These are phyloP conservation scores for carrot (Daucus carota) DNA, from an alignment of 129 eudicot species.

Conservation along the genomic window DNA sequence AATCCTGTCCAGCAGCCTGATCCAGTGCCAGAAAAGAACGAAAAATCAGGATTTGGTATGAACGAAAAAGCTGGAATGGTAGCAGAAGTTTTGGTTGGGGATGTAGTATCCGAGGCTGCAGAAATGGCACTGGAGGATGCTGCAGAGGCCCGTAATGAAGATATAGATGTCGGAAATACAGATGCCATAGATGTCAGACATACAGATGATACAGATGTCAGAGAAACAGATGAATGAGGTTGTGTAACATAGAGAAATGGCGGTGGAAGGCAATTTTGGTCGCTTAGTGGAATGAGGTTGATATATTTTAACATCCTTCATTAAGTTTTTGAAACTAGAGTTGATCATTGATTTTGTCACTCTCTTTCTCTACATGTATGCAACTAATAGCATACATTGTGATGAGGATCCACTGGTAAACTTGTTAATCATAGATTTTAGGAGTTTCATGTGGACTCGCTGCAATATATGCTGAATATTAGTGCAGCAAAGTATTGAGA, in stretches of 20 bases:
- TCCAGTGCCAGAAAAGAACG: background rate
- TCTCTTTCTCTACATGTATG: background rate
- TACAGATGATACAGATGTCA: background rate
- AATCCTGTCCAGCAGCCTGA: conserved; percentile 12
- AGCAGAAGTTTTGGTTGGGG: conserved; percentile 45
- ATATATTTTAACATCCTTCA: background rate
- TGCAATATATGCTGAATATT: background rate
- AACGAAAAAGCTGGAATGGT: conserved; percentile 44
- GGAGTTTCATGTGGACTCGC: background rate
- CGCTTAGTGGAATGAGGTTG: background rate
- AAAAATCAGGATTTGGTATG: conserved; percentile 17
- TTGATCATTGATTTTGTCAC: background rate
- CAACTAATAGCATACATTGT: background rate
- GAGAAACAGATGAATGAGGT: background rate
- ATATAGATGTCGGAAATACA: background rate
- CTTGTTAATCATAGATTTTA: background rate
- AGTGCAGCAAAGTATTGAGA: background rate
- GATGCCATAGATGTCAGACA: background rate
- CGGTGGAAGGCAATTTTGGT: conserved; percentile 21
- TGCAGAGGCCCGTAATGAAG: conserved; percentile 20
- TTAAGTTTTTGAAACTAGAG: background rate
- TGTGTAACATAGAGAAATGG: background rate
- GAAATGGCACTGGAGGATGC: conserved; percentile 27
- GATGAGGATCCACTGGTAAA: background rate
- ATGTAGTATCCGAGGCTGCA: conserved; percentile 28